Percentiles rank a stretch among this genome's conserved stretches.
Evolutionary conservation across 164 flowering plant species (phyloP).

Genomic region (Magnolia changhungtana): DNA sequence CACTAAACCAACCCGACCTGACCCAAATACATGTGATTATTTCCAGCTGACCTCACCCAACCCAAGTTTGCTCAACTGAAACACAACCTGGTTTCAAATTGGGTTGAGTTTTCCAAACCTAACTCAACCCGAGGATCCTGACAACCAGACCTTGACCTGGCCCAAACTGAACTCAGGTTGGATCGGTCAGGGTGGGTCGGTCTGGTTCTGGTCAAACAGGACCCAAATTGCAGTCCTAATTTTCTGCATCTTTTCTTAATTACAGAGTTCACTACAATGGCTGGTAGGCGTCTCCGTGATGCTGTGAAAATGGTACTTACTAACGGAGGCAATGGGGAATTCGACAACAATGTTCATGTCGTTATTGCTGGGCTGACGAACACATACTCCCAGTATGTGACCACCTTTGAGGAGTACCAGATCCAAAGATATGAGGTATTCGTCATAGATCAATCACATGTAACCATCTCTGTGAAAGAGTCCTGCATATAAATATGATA

Average conservation of each 20-base stretch:
- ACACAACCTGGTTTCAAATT: too few species aligned
- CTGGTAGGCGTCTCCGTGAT: constrained; percentile 96
- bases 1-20: too few species aligned
- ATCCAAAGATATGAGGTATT: constrained; percentile 95
- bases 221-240: too few species aligned
- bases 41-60: too few species aligned
- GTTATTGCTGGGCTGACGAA: constrained; percentile 92
- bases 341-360: constrained; percentile 56
- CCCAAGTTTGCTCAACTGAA: too few species aligned
- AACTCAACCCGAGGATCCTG: too few species aligned
- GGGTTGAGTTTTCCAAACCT: too few species aligned
- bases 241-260: background rate
- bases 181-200: too few species aligned
- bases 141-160: too few species aligned
- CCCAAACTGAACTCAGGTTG: too few species aligned
- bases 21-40: too few species aligned
- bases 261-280: constrained; percentile 96
- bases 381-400: constrained; percentile 89
- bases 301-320: constrained; percentile 74
- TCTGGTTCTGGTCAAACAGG: too few species aligned
- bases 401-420: constrained; percentile 90
- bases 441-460: constrained; percentile 3
- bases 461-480: background rate
- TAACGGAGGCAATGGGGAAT: constrained; percentile 37
- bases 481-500: background rate